Evolutionary conservation across 2,329 filamentous ascomycete species (phyloP).

Genomic region (Epichloe sp.): DNA sequence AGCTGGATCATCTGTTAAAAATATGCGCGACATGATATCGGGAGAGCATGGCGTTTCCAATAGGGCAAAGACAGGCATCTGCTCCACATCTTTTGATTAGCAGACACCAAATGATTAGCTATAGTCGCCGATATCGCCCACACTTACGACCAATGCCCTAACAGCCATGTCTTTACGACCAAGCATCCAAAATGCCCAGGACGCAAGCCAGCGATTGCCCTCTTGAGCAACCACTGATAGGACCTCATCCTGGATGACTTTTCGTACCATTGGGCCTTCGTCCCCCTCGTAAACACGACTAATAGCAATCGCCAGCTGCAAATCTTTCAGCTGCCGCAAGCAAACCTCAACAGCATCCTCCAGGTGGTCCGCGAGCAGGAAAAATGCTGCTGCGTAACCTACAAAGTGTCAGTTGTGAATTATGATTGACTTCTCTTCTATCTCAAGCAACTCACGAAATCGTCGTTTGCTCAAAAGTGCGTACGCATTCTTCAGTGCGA

Average conservation of each 20-base stretch:
- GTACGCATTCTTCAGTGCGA: slow-evolving; percentile 92
- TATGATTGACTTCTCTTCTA: not conserved
- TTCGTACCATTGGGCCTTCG: slow-evolving; percentile 56
- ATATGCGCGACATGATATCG: slow-evolving; percentile 62
- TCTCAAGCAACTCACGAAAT: slow-evolving; percentile 46
- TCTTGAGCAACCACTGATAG: slow-evolving; percentile 64
- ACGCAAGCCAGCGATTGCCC: slow-evolving; percentile 85
- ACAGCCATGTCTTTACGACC: slow-evolving; percentile 73
- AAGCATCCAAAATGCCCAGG: slow-evolving; percentile 92
- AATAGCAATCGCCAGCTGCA: slow-evolving; percentile 82
- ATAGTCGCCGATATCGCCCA: not conserved
- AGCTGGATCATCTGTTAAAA: slow-evolving; percentile 81
- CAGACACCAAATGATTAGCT: not conserved
- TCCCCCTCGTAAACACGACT: slow-evolving; percentile 78
- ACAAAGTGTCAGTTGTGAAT: not conserved
- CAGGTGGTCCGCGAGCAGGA: slow-evolving; percentile 75
- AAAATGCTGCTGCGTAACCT: slow-evolving; percentile 95
- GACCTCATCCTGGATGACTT: slow-evolving; percentile 67
- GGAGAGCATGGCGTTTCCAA: slow-evolving; percentile 55
- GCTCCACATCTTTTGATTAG: not conserved
- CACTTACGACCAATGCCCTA: slow-evolving; percentile 61
- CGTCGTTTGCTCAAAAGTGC: slow-evolving; percentile 81
- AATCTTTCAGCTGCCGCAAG: slow-evolving; percentile 72
- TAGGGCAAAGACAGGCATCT: slow-evolving; percentile 68
- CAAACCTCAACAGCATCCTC: slow-evolving; percentile 80